A percentile compares a stretch with the other conserved stretches of the same genome.
Evolutionary conservation across 495 filamentous ascomycete species (phyloP).

Genomic region (Saxophila tyrrhenica): DNA sequence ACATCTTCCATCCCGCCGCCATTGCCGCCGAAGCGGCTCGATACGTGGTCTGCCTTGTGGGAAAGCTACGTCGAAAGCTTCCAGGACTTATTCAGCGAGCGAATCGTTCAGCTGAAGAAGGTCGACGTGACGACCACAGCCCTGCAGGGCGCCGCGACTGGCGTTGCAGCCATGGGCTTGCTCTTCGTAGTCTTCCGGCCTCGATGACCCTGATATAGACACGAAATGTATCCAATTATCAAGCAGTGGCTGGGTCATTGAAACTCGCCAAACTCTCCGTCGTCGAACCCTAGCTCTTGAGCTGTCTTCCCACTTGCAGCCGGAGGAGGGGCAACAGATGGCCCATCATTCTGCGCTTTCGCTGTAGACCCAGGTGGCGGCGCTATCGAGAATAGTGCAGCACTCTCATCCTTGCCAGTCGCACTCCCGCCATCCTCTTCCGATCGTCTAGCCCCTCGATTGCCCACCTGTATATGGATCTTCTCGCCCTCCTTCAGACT

Average conservation of each 20-base stretch:
- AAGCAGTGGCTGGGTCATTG: constrained; percentile 23
- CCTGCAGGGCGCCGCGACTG: constrained; percentile 61
- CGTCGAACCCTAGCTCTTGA: constrained; percentile 38
- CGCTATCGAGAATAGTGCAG: constrained; percentile 37
- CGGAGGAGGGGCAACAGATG: constrained; percentile 41
- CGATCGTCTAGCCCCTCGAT: constrained; percentile 21
- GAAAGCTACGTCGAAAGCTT: constrained; percentile 15
- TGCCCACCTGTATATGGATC: constrained; percentile 63
- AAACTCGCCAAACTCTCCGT: constrained; percentile 44
- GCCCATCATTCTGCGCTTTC: constrained; percentile 40
- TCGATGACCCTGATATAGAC: constrained; percentile 22
- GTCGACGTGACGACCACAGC: constrained; percentile 61
- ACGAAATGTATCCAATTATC: not conserved
- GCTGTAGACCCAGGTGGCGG: constrained; percentile 39
- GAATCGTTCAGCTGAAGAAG: constrained; percentile 53
- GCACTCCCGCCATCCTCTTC: constrained; percentile 7
- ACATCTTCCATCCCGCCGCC: not conserved
- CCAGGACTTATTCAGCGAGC: constrained; percentile 57
- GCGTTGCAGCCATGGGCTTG: constrained; percentile 50
- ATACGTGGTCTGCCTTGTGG: not conserved
- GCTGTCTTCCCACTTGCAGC: constrained; percentile 20
- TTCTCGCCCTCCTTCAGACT: constrained; percentile 77
- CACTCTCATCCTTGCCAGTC: constrained; percentile 1
- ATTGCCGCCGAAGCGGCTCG: not conserved
- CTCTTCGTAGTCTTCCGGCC: constrained; percentile 48